phyloP scores from a whole-genome alignment of 352 stramenopile species.

The Phytopythium ostracodes region DNA sequence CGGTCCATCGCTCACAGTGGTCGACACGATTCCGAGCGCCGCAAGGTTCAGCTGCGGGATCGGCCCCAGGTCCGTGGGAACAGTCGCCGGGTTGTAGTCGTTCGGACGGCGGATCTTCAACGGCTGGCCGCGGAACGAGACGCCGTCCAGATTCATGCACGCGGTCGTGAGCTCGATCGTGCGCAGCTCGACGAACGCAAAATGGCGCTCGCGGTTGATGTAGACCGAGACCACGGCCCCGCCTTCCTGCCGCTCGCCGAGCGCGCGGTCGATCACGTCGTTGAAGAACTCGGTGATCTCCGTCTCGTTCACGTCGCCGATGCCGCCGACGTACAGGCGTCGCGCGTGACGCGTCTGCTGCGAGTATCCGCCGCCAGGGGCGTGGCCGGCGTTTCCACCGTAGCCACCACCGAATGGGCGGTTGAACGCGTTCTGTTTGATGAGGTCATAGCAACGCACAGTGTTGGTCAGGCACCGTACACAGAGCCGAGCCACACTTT shows the following conservation, averaged over 20 bases:
- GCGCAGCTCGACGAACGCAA: slow-evolving; percentile 97
- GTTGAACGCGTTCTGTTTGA: not conserved
- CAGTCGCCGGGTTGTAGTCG: slow-evolving; percentile 93
- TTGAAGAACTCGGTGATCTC: slow-evolving; percentile 93
- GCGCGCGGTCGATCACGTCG: slow-evolving; percentile 84
- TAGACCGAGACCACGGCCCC: slow-evolving; percentile 89
- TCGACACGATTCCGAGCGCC: slow-evolving; percentile 93
- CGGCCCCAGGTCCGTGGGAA: slow-evolving; percentile 85
- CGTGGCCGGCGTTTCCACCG: not conserved
- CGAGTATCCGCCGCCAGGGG: slow-evolving; percentile 25
- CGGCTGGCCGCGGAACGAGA: slow-evolving; percentile 92
- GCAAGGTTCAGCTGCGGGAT: slow-evolving; percentile 88
- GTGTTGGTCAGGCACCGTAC: not conserved
- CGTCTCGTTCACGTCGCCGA: slow-evolving; percentile 73
- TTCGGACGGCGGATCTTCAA: slow-evolving; percentile 97
- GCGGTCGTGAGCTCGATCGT: slow-evolving; percentile 95
- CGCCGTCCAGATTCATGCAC: slow-evolving; percentile 94
- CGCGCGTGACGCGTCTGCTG: slow-evolving; percentile 96
- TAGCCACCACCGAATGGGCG: not conserved
- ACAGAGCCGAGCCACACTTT: no score
- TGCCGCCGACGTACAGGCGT: slow-evolving; percentile 96
- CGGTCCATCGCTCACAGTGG: slow-evolving; percentile 93
- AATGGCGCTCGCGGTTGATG: slow-evolving; percentile 95
- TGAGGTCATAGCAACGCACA: not conserved
- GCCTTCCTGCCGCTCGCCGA: slow-evolving; percentile 71